phyloP scores from a whole-genome alignment of 2,329 filamentous ascomycete genomes.

The Orbilia javanica region DNA sequence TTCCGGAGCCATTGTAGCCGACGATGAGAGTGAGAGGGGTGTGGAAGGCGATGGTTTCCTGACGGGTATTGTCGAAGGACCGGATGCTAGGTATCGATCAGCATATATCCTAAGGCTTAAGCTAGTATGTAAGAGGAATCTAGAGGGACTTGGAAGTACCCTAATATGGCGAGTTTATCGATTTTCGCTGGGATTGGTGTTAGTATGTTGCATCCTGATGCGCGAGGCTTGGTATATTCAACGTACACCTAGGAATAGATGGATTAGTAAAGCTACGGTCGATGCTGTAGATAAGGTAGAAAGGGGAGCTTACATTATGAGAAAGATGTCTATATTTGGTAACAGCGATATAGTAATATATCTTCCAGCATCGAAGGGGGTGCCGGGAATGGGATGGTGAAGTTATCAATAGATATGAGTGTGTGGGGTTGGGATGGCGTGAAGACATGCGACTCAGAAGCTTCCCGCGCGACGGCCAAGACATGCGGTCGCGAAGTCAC shows the following conservation, averaged over 20 bases:
- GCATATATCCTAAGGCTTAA: background rate
- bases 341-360: background rate
- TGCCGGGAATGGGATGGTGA: background rate
- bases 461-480: conserved; percentile 4
- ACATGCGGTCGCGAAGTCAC: conserved; percentile 49
- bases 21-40: conserved; percentile 95
- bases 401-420: background rate
- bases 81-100: conserved; percentile 71
- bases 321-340: background rate
- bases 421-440: background rate
- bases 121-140: background rate
- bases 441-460: conserved; percentile 7
- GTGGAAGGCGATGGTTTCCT: conserved; percentile 87
- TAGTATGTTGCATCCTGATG: background rate
- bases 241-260: conserved; percentile 43
- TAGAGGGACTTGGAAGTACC: conserved; percentile 67
- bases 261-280: conserved; percentile 18
- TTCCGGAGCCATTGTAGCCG: conserved; percentile 95
- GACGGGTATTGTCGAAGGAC: conserved; percentile 82
- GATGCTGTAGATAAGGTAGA: background rate
- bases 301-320: conserved; percentile 28
- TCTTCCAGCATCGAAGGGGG: background rate
- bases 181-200: conserved; percentile 75
- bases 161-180: conserved; percentile 87
- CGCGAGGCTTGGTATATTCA: background rate